Percentiles rank a stretch among this genome's conserved stretches.
Evolutionary conservation across 352 stramenopile species (phyloP).

Genomic region (Thraustochytrium sp.): DNA sequence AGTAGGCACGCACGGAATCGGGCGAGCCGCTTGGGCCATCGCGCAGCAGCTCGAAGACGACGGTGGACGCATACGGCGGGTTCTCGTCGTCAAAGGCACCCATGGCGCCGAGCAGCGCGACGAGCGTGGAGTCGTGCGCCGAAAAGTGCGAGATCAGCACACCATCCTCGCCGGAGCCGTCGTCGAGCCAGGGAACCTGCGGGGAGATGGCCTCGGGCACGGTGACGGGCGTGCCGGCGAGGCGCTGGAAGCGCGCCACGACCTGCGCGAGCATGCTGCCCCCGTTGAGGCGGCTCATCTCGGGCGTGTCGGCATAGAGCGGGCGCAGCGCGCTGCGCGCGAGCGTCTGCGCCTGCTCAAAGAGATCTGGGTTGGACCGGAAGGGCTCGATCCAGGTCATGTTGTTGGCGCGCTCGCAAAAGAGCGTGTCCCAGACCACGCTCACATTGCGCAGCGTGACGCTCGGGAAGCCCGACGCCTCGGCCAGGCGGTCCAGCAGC

Average conservation of each 20-base stretch:
- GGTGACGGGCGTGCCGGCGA: background rate
- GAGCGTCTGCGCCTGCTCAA: background rate
- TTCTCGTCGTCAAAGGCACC: constrained; percentile 18
- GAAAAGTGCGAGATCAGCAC: constrained; percentile 23
- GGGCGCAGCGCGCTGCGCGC: background rate
- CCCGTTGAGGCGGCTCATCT: background rate
- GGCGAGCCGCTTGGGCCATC: background rate
- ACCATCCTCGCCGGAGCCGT: background rate
- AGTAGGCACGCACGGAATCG: background rate
- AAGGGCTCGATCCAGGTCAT: constrained; percentile 1
- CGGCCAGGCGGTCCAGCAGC: background rate
- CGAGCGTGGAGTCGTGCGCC: constrained; percentile 42
- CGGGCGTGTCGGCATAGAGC: background rate
- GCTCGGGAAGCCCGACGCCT: background rate
- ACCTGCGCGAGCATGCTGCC: constrained; percentile 29
- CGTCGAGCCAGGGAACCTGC: background rate
- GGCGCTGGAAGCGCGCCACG: background rate
- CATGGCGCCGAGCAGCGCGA: constrained; percentile 5
- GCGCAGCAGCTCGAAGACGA: constrained; percentile 41
- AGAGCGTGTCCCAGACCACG: background rate
- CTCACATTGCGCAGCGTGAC: constrained; percentile 13
- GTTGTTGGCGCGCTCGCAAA: constrained; percentile 27
- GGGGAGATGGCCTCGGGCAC: background rate
- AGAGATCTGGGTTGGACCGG: background rate
- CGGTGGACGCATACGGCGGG: constrained; percentile 44